Conservation (phyloP, 83 land plant genomes). For the Picea abies region DNA sequence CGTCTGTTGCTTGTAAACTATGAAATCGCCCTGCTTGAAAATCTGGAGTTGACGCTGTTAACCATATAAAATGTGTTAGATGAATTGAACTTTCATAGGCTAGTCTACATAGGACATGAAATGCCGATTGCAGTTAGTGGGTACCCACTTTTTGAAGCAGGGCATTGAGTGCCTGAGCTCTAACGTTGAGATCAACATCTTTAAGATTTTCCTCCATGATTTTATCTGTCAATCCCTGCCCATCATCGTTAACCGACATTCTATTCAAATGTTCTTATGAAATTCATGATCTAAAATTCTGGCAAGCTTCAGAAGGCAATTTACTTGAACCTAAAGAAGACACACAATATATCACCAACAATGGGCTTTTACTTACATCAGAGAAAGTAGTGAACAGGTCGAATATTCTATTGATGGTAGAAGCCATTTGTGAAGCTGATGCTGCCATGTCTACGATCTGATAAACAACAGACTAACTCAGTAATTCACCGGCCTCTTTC, state of each 20-base stretch:
- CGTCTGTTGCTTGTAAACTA: slow-evolving; percentile 20
- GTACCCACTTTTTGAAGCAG: slow-evolving; percentile 32
- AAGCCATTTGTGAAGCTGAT: slow-evolving; percentile 20
- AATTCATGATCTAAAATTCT: neutral
- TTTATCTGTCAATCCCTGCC: slow-evolving; percentile 39
- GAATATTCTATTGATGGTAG: slow-evolving; percentile 27
- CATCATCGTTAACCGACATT: neutral
- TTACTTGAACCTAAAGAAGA: neutral
- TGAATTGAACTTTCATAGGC: slow-evolving; percentile 4
- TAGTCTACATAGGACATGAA: neutral
- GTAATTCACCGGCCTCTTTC: no score
- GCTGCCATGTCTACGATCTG: no score
- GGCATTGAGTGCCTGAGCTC: slow-evolving; percentile 27
- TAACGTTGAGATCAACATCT: slow-evolving; percentile 16
- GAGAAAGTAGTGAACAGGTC: slow-evolving; percentile 20
- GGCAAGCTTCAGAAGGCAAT: neutral
- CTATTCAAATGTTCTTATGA: neutral
- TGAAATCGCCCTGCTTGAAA: slow-evolving; percentile 20
- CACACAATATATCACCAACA: neutral
- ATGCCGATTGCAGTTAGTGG: neutral
- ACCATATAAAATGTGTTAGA: neutral
- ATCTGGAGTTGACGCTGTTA: slow-evolving; percentile 22
- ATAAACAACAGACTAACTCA: no score
- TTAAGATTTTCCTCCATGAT: slow-evolving; percentile 30
- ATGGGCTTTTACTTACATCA: slow-evolving; percentile 5